Base-by-base conservation (phyloP, 202 grass and related monocot species). In the Elaeis oleifera region DNA sequence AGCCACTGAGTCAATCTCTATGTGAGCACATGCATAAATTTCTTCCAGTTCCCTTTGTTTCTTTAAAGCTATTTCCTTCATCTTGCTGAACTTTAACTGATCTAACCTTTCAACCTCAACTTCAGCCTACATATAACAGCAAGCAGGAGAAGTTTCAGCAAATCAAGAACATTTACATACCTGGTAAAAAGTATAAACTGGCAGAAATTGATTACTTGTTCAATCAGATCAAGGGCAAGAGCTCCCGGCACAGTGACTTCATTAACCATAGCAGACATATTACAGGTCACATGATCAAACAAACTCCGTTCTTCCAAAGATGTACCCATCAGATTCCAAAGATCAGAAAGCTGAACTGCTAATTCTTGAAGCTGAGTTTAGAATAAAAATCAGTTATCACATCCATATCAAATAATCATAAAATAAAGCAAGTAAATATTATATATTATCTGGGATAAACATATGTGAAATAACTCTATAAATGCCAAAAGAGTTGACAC, bases 281-380 rank as follows among this genome's bases (percentile, higher is more conserved):
- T 85, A 60, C 88, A 99, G 68, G 88, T 99, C 24, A 99, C 85
- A 80, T 99, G 94, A 82, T 83, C 71, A 78, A 99, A 89, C 74
- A 89, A 76, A 18, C 53, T 81, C 60, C 82, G 84, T 83, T 99
- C 88, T 79, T 89, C 82, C 74, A 65, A 64, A 17, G 88, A 85
- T 29, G 88, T 90, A 73, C 94, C 94, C 94, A 99, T 99, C 64
- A 99, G 81, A 84, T 99, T 90, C 94, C 94, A 99, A 67, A 99
- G 82, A 83, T 99, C 94, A 67, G 84, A 84, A 25, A 99, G 94
- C 71, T 99, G 85, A 65, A 78, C 61, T 49, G 85, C 94, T 18
- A 99, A 80, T 60, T 92, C 94, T 99, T 99, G 94, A 89, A 99
- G 94, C 94, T 99, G 50, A 21, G 20, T 29, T 3, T 70, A 36